Evolutionary conservation across 1,284 basidiomycete genomes (phyloP), one percentile per base, ranked within the genome.

Genomic region (Anthracocystis setariae): DNA sequence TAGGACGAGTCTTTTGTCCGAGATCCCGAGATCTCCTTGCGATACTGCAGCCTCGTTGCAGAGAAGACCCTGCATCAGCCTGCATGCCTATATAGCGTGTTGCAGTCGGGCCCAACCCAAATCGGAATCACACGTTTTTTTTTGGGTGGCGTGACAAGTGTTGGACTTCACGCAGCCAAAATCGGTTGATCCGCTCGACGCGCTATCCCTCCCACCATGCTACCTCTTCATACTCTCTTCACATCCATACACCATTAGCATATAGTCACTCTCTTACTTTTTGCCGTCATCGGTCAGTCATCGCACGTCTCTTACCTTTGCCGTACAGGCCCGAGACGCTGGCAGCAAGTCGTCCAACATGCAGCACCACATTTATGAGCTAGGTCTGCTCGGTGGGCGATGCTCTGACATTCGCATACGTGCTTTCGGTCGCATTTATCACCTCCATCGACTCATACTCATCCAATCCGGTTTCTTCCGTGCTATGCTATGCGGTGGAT

Each of bases 401-500:
- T 77, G 75, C 58, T 65, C 75, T 27, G 78, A 80, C 58, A 62
- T 78, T 32, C 56, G 62, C 33, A 51, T 80, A 48, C 46, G 52
- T 5, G 76, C 76, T 1, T 80, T 80, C 44, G 73, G 71, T 8
- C 64, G 74, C 5, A 48, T 72, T n/a, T 80, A 80, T 37, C 67
- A 64, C 23, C 53, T 78, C 8, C 78, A 80, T 48, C 67, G 76
- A 20, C 64, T 78, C 48, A 53, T 80, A 12, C 77, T 80, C 37
- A 75, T 78, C 24, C 78, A 80, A 46, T 72, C 78, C 2, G 60
- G 75, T 40, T 80, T 80, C 73, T 80, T 80, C 44, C 56, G 71
- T n/a, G 66, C 75, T 29, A 62, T 80, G 60, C 65, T 80, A 39
- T 72, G 67, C 18, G 74, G 74, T 20, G 78, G 75, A 27, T 78